Evolutionary conservation across 2,329 filamentous ascomycete species (phyloP).

Genomic region (Pseudonectria buxi): DNA sequence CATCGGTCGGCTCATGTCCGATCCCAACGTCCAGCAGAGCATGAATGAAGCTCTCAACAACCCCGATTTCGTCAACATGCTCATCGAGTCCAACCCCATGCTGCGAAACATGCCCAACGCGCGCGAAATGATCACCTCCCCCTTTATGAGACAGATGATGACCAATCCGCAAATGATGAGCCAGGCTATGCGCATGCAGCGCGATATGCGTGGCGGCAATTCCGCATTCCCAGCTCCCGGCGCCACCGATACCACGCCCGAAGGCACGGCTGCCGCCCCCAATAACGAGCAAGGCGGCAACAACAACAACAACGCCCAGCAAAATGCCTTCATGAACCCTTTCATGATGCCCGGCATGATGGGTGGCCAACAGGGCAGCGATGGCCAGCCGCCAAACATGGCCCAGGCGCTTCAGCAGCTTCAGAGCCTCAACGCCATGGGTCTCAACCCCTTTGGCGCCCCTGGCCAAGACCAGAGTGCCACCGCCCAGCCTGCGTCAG

Average conservation of each 20-base stretch:
- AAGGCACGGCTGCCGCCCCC: slow-evolving; percentile 25
- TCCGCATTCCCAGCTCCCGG: slow-evolving; percentile 81
- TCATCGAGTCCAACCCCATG: slow-evolving; percentile 88
- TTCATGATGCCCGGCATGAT: slow-evolving; percentile 22
- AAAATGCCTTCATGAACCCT: slow-evolving; percentile 39
- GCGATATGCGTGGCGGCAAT: slow-evolving; percentile 54
- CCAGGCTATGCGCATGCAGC: slow-evolving; percentile 75
- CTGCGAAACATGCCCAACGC: slow-evolving; percentile 67
- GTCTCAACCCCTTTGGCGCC: slow-evolving; percentile 30
- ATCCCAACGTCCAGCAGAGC: slow-evolving; percentile 77
- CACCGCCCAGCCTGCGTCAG: slow-evolving; percentile 21
- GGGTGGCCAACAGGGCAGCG: slow-evolving; percentile 13
- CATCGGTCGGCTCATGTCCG: slow-evolving; percentile 77
- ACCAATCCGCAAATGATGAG: slow-evolving; percentile 81
- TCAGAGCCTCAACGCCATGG: slow-evolving; percentile 21
- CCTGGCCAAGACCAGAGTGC: slow-evolving; percentile 20
- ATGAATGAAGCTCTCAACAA: slow-evolving; percentile 96
- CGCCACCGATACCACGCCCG: slow-evolving; percentile 78
- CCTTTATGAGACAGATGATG: slow-evolving; percentile 85
- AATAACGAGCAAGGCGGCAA: slow-evolving; percentile 11
- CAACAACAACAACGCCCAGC: slow-evolving; percentile 19
- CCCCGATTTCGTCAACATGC: slow-evolving; percentile 87
- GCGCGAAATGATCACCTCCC: slow-evolving; percentile 79
- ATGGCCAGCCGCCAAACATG: slow-evolving; percentile 7
- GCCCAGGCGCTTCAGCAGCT: slow-evolving; percentile 22